phyloP scores from a whole-genome alignment of 768 basidiomycete species.

The Flagelloscypha sp. region DNA sequence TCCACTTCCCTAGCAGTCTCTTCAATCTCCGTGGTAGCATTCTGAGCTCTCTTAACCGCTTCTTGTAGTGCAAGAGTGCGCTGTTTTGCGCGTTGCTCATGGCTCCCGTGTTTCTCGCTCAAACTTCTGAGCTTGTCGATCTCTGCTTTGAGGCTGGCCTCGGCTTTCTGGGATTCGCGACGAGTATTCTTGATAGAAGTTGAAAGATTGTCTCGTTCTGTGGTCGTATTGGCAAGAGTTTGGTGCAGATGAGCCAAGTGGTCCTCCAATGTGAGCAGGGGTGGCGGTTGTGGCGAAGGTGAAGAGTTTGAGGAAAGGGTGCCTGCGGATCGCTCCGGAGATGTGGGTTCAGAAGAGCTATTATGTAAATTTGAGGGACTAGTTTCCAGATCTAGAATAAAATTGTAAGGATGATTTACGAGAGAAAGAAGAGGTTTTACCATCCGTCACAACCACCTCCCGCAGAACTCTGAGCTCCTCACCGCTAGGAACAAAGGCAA shows the following conservation, averaged over 20 bases:
- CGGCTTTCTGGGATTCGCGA: constrained; percentile 75
- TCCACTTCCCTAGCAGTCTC: constrained; percentile 40
- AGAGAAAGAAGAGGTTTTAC: constrained; percentile 19
- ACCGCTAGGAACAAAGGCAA: constrained; percentile 62
- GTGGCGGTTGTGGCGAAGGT: constrained; percentile 16
- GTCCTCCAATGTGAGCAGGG: constrained; percentile 55
- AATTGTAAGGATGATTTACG: no score
- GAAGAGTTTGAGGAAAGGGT: not conserved
- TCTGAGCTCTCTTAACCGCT: constrained; percentile 71
- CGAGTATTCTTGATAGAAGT: constrained; percentile 68
- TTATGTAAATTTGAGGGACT: no score
- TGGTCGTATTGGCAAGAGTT: constrained; percentile 49
- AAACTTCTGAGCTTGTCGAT: constrained; percentile 79
- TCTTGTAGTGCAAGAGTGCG: constrained; percentile 85
- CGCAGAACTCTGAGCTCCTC: constrained; percentile 39
- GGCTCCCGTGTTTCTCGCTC: constrained; percentile 67
- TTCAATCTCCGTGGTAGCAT: constrained; percentile 39
- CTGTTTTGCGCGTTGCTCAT: constrained; percentile 76
- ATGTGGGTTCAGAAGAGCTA: constrained; percentile 11
- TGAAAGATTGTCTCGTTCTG: constrained; percentile 63
- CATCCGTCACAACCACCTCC: constrained; percentile 66
- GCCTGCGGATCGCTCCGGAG: constrained; percentile 22
- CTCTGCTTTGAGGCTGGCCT: constrained; percentile 73
- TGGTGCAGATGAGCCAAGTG: constrained; percentile 57
- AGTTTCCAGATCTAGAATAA: no score